phyloP scores from a whole-genome alignment of 2,329 filamentous ascomycete species.

The Apiospora saccharicola region DNA sequence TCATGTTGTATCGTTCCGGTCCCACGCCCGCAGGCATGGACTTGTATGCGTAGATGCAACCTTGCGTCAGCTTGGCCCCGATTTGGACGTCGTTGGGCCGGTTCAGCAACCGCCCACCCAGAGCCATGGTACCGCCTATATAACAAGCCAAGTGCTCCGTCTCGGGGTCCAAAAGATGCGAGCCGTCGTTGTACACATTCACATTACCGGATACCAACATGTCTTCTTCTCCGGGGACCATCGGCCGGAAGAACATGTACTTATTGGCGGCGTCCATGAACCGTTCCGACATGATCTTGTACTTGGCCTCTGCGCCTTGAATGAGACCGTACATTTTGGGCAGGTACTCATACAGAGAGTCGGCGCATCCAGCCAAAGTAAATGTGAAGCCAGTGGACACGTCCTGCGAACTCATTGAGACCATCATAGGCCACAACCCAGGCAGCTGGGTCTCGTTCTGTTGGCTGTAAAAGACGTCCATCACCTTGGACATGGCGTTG shows the following conservation, averaged over 20 bases:
- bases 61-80: conserved; percentile 65
- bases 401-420: conserved; percentile 66
- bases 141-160: conserved; percentile 74
- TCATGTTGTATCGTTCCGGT: conserved; percentile 64
- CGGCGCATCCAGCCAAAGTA: conserved; percentile 47
- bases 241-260: conserved; percentile 72
- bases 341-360: conserved; percentile 63
- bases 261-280: conserved; percentile 66
- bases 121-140: conserved; percentile 72
- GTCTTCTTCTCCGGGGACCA: conserved; percentile 64
- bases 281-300: conserved; percentile 48
- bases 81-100: conserved; percentile 61
- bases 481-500: conserved; percentile 73
- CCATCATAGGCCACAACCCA: conserved; percentile 74
- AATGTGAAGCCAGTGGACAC: conserved; percentile 44
- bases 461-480: conserved; percentile 68
- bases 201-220: conserved; percentile 69
- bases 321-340: conserved; percentile 71
- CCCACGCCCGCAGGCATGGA: conserved; percentile 65
- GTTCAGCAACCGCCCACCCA: conserved; percentile 69
- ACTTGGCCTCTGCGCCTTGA: conserved; percentile 58
- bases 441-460: conserved; percentile 73
- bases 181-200: conserved; percentile 39
- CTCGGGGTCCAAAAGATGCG: conserved; percentile 42
- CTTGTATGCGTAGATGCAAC: conserved; percentile 69